Percentiles rank a stretch among this genome's conserved stretches.
Conservation (phyloP, 2,329 filamentous ascomycete species). For the Beauveria bassiana region DNA sequence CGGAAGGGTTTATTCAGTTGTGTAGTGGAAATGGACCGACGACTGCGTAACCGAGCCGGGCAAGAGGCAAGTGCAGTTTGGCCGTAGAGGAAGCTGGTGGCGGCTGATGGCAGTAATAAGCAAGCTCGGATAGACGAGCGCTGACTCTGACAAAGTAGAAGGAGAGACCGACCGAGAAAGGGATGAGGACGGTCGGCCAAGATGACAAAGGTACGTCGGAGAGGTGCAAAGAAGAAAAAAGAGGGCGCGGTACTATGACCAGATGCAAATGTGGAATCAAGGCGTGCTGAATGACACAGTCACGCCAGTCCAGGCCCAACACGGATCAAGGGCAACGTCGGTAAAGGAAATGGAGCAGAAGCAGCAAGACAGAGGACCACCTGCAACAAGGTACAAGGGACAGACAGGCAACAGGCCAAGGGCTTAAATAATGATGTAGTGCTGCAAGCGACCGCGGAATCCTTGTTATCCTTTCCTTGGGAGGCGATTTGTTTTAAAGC, state of each 20-base stretch:
- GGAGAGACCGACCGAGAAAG: background rate
- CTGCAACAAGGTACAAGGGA: slow-evolving; percentile 5
- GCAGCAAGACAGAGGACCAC: background rate
- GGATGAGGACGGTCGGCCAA: background rate
- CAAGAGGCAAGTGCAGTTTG: background rate
- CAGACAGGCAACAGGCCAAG: background rate
- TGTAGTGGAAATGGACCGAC: background rate
- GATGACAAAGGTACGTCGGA: background rate
- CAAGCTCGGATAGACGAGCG: background rate
- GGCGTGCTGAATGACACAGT: slow-evolving; percentile 7
- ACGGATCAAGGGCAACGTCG: background rate
- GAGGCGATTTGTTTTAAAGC: background rate
- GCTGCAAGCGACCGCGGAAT: background rate
- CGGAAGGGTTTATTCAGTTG: background rate
- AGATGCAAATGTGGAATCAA: slow-evolving; percentile 5
- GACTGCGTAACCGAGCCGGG: background rate
- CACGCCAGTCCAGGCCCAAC: slow-evolving; percentile 8
- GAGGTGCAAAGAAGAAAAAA: background rate
- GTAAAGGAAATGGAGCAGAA: background rate
- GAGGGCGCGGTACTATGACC: background rate
- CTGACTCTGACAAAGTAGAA: background rate
- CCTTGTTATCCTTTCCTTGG: no score
- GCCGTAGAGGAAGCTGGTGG: background rate
- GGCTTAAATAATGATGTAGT: background rate
- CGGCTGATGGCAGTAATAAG: background rate